phyloP scores from a whole-genome alignment of 768 basidiomycete genomes.

The Tricholoma matsutake region DNA sequence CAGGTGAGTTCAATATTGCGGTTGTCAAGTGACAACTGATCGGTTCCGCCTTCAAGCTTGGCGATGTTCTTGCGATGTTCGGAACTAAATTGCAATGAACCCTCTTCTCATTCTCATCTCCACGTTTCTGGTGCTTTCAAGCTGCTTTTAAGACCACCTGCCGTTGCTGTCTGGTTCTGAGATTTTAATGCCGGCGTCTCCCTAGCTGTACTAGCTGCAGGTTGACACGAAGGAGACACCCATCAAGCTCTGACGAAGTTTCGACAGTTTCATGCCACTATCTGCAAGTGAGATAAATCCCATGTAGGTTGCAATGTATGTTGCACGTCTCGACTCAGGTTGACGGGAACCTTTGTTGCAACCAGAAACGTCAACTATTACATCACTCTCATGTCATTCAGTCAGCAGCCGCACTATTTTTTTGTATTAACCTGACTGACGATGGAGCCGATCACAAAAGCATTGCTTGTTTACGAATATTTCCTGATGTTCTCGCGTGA shows the following conservation, averaged over 20 bases:
- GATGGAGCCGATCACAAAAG: slow-evolving; percentile 4
- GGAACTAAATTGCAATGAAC: no score
- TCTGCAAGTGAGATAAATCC: background rate
- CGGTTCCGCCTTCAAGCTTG: no score
- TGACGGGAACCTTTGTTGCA: background rate
- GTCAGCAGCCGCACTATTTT: background rate
- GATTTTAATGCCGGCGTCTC: no score
- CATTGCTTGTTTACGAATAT: slow-evolving; percentile 36
- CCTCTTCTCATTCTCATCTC: no score
- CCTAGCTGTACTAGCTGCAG: no score
- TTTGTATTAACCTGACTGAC: background rate
- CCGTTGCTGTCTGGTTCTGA: no score
- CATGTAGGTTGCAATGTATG: background rate
- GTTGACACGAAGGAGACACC: background rate
- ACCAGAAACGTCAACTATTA: slow-evolving; percentile 1
- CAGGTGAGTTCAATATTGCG: no score
- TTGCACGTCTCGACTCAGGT: background rate
- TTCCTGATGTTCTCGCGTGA: slow-evolving; percentile 36
- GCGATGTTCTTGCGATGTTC: no score
- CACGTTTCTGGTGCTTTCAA: no score
- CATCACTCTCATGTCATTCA: slow-evolving; percentile 2
- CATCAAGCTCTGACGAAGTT: background rate
- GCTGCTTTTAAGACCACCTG: no score
- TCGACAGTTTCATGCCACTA: background rate
- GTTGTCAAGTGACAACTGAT: no score